Base-by-base conservation (phyloP, 192 early-diverging fungal genomes). In the Chytriomyces sp. region DNA sequence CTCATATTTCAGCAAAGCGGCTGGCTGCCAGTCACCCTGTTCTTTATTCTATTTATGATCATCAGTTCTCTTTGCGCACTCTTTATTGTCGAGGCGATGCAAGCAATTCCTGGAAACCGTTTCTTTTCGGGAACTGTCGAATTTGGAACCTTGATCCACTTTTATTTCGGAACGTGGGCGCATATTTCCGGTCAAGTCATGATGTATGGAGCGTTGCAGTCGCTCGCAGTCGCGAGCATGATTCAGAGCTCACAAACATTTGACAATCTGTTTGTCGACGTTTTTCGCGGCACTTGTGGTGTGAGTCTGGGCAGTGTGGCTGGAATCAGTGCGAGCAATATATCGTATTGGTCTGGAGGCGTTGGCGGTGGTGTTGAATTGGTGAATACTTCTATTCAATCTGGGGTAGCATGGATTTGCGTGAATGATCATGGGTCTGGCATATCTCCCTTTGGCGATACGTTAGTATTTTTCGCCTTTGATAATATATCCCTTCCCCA, bases 51-150 rank as follows among this genome's bases (percentile, higher is more conserved):
- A 26, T 88, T 85, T 62, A 66, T 79, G 8, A 49, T 85, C 35
- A 81, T 89, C n/a, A 84, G 83, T 11, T 77, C 82, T 20, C 74
- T 89, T 23, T 81, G 80, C 48, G 76, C 75, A 7, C 77, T 89
- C 28, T 89, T 89, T 68, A 86, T 88, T 50, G 83, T 89, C 69
- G 88, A 89, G 72, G 83, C 83, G 26, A 89, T 89, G 85, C 88
- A 89, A 76, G 85, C 83, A 50, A 82, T 89, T 60, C 88, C 88
- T 0, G 88, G 88, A 64, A 89, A 89, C 64, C 79, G 80, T 46
- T 78, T 86, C 65, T 89, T 89, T 50, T 83, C 86, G 78, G 88
- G 88, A 18, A 85, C 83, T 5, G 88, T 89, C 18, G 88, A 89
- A 68, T 89, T 82, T 79, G 86, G 82, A 1, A 89, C 88, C 35